Conservation (phyloP, 2,329 filamentous ascomycete species). For the Trichoderma simmonsii region DNA sequence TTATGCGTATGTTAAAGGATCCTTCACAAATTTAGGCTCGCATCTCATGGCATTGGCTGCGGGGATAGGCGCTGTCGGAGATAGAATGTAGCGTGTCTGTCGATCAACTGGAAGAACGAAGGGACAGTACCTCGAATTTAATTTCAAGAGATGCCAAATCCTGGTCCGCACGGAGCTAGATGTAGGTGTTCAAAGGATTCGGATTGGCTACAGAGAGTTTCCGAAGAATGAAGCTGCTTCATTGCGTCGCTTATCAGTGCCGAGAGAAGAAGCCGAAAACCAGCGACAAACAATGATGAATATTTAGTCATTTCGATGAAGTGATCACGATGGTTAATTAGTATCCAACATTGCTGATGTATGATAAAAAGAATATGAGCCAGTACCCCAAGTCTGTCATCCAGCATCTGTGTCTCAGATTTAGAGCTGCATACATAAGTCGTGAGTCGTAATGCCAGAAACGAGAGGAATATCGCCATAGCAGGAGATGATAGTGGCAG, state of each 20-base stretch:
- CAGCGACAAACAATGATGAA: background rate
- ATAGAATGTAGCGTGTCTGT: background rate
- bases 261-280: background rate
- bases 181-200: background rate
- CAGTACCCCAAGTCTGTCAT: background rate
- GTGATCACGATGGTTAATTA: background rate
- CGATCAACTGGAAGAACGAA: background rate
- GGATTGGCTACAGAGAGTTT: background rate
- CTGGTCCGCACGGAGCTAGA: background rate
- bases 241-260: background rate
- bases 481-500: background rate
- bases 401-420: background rate
- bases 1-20: too few relatives aligned
- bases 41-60: background rate
- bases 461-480: background rate
- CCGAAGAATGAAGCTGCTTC: background rate
- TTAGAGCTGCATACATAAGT: background rate
- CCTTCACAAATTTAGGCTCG: background rate
- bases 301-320: background rate
- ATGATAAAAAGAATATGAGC: background rate
- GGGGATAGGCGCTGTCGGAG: background rate
- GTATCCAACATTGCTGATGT: background rate
- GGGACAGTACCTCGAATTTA: background rate
- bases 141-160: background rate
- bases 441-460: background rate